Base-by-base conservation (phyloP, 1,284 basidiomycete genomes). In the Ustilago esculenta region DNA sequence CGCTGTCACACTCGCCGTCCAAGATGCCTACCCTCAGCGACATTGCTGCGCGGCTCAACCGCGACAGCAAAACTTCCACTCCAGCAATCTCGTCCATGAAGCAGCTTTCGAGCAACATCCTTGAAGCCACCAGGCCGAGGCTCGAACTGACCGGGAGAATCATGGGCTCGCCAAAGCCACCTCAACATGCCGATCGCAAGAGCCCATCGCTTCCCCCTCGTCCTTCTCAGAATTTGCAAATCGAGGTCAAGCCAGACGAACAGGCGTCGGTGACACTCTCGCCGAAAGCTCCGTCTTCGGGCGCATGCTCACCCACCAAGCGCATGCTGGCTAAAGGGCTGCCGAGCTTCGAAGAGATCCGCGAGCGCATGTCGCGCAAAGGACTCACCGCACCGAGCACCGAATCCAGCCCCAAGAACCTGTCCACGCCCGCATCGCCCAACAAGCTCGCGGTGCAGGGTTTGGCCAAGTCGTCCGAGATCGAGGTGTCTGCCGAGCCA, bases 321-420 rank as follows among this genome's bases (percentile, higher is more conserved):
- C 49, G 56, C 37, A 53, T 56, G 47, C 45, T 53, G 12, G 43
- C 49, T n/a, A 61, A 75, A 14, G 73, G 61, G 0, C 42, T 79
- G 25, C 78, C 77, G 1, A 80, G 73, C 41, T 49, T 80, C 11
- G 76, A 76, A 18, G 78, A 79, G 27, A 80, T 80, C 32, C 67
- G 67, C 21, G 73, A 73, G n/a, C 69, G 77, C 0, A 68, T 80
- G 68, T 54, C 64, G 3, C 63, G 51, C 7, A 77, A 77, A 45
- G 65, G 61, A 15, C 24, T 67, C 21, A 8, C 47, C 17, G 15
- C 36, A 5, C 11, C 23, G 4, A 45, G 32, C 14, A 41, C 50
- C 4, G 36, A 44, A 5, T 17, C 25, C 3, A 57, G 40, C n/a
- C 32, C 56, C 2, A 46, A 34, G 23, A 15, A 32, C 17, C 20